Conservation (phyloP, 2,329 filamentous ascomycete species). For the Trichoderma atroviride region DNA sequence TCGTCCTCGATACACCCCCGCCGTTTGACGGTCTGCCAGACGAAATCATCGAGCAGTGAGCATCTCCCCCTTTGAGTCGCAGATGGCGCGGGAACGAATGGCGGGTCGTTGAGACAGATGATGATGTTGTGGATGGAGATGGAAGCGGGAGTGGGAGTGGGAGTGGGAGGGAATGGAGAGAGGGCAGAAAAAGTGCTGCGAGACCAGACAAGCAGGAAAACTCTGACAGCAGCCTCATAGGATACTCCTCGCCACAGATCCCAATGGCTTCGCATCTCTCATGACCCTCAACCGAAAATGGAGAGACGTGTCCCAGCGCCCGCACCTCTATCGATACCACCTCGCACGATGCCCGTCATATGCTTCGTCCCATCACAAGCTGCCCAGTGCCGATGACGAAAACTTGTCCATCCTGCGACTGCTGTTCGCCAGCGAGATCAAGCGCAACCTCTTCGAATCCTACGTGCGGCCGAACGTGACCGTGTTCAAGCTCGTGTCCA, state of each 20-base stretch:
- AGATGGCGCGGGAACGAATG: neutral
- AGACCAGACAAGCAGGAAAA: neutral
- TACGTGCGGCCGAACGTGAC: slow-evolving; percentile 72
- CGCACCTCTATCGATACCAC: slow-evolving; percentile 65
- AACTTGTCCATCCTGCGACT: slow-evolving; percentile 64
- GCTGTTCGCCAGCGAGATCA: slow-evolving; percentile 69
- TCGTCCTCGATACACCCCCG: slow-evolving; percentile 31
- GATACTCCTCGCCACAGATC: slow-evolving; percentile 62
- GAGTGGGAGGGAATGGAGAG: neutral
- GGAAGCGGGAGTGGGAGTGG: too few relatives aligned
- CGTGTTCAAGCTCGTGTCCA: slow-evolving; percentile 78
- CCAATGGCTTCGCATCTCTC: slow-evolving; percentile 68
- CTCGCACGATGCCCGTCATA: slow-evolving; percentile 64
- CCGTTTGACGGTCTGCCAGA: slow-evolving; percentile 58
- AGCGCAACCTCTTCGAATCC: slow-evolving; percentile 76
- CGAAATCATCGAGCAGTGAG: slow-evolving; percentile 71
- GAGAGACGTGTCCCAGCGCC: slow-evolving; percentile 64
- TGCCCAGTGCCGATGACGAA: slow-evolving; percentile 46
- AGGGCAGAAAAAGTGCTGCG: neutral
- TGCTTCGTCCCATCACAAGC: slow-evolving; percentile 51
- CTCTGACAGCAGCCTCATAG: slow-evolving; percentile 41
- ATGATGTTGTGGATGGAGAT: neutral
- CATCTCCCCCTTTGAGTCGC: slow-evolving; percentile 26
- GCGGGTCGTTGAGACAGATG: neutral
- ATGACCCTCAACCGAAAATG: slow-evolving; percentile 67